phyloP scores from a whole-genome alignment of 768 basidiomycete species.

The Tulasnella sp. region DNA sequence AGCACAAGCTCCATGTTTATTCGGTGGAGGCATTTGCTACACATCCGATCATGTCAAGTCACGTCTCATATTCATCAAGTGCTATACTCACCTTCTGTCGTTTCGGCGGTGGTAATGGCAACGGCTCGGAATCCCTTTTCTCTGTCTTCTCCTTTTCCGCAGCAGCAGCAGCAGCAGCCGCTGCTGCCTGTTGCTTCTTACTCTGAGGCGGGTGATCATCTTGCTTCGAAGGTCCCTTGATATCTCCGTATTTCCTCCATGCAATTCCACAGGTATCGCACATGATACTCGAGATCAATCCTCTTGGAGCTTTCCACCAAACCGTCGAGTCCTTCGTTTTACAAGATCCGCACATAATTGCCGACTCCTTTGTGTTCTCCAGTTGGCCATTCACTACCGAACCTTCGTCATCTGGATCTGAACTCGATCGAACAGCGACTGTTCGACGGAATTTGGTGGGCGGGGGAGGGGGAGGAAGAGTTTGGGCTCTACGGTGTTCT shows the following conservation, averaged over 20 bases:
- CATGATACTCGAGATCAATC: constrained; percentile 48
- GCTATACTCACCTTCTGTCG: constrained; percentile 41
- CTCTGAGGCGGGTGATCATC: constrained; percentile 44
- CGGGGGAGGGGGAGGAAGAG: constrained; percentile 26
- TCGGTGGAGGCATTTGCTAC: constrained; percentile 20
- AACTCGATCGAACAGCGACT: constrained; percentile 16
- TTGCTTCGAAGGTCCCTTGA: constrained; percentile 26
- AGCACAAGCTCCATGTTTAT: constrained; percentile 40
- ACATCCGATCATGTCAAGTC: constrained; percentile 12
- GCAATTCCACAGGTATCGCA: constrained; percentile 78
- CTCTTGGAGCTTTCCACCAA: constrained; percentile 93
- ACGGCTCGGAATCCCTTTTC: constrained; percentile 50
- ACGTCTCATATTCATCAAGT: background rate
- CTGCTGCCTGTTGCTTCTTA: constrained; percentile 47
- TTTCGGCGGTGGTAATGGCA: constrained; percentile 43
- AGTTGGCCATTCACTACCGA: constrained; percentile 49
- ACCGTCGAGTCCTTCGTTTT: constrained; percentile 59
- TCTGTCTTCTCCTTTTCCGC: constrained; percentile 29
- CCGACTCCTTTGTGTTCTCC: constrained; percentile 31
- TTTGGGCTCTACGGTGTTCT: constrained; percentile 43
- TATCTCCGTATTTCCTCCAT: constrained; percentile 88
- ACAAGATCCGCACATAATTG: constrained; percentile 58
- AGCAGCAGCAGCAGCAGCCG: constrained; percentile 30
- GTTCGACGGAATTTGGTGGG: constrained; percentile 31
- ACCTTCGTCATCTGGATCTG: constrained; percentile 50